phyloP scores from a whole-genome alignment of 164 flowering plant species.

The Vitis amurensis region DNA sequence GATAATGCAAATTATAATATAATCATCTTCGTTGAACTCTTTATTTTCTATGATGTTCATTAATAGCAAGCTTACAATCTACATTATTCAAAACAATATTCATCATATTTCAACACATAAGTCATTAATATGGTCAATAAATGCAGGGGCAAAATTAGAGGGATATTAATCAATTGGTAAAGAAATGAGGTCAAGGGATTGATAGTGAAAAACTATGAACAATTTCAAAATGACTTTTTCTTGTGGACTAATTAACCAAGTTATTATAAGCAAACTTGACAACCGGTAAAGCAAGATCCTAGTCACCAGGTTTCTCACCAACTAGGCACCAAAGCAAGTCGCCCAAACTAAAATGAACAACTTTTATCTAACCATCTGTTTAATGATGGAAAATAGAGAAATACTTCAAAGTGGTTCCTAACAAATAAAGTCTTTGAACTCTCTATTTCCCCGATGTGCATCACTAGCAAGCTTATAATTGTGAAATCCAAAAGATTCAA shows the following conservation, averaged over 20 bases:
- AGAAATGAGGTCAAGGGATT: background rate
- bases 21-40: too few relatives aligned
- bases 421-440: too few relatives aligned
- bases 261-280: background rate
- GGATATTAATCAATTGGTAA: background rate
- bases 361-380: conserved; percentile 1
- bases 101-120: too few relatives aligned
- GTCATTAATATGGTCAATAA: too few relatives aligned
- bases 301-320: background rate
- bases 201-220: background rate
- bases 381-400: background rate
- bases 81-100: too few relatives aligned
- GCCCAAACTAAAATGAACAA: conserved; percentile 8
- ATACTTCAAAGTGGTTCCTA: too few relatives aligned
- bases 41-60: too few relatives aligned
- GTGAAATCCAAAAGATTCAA: too few relatives aligned
- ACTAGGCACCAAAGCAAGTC: background rate
- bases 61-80: too few relatives aligned
- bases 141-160: background rate
- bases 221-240: background rate
- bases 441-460: too few relatives aligned
- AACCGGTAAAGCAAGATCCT: background rate
- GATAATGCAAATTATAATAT: too few relatives aligned
- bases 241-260: background rate
- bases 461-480: too few relatives aligned